These are phyloP conservation scores for Senna tora DNA, from an alignment of 306 rosid genomes.

Conservation along the genomic window DNA sequence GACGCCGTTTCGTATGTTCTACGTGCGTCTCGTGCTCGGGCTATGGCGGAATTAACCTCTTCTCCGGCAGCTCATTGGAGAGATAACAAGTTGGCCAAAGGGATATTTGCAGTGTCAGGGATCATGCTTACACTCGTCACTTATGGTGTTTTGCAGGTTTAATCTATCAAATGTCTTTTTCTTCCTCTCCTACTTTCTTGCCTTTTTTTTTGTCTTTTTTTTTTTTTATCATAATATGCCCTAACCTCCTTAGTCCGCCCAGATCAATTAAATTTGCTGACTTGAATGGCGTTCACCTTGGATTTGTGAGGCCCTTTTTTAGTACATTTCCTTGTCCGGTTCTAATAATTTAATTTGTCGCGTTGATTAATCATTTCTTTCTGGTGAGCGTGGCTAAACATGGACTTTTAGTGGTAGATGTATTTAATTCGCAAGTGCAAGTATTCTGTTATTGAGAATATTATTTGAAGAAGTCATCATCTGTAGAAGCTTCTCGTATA, in stretches of 20 bases:
- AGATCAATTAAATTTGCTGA: constrained; percentile 1
- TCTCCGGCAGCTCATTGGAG: constrained; percentile 27
- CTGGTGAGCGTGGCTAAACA: neutral
- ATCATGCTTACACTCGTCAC: constrained; percentile 95
- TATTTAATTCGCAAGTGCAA: constrained; percentile 11
- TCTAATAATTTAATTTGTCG: neutral
- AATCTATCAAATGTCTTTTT: neutral
- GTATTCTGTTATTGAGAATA: no score
- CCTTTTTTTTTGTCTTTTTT: neutral
- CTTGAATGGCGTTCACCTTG: neutral
- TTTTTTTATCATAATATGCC: neutral
- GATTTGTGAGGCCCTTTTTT: neutral
- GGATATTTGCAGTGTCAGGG: constrained; percentile 72
- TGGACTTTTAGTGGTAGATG: neutral
- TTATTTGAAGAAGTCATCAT: constrained; percentile 6
- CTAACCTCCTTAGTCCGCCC: neutral
- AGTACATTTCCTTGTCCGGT: neutral
- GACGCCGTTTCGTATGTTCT: constrained; percentile 37
- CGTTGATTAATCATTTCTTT: neutral
- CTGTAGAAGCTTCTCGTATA: constrained; percentile 15
- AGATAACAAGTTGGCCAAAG: constrained; percentile 64
- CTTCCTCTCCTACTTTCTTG: neutral
- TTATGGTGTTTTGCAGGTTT: constrained; percentile 92
- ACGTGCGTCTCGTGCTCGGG: constrained; percentile 27
- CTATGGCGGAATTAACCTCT: constrained; percentile 67